Percentiles rank a stretch among this genome's conserved stretches.
Evolutionary conservation across 345 rosid species (phyloP).

Genomic region (Melastoma malabathricum): DNA sequence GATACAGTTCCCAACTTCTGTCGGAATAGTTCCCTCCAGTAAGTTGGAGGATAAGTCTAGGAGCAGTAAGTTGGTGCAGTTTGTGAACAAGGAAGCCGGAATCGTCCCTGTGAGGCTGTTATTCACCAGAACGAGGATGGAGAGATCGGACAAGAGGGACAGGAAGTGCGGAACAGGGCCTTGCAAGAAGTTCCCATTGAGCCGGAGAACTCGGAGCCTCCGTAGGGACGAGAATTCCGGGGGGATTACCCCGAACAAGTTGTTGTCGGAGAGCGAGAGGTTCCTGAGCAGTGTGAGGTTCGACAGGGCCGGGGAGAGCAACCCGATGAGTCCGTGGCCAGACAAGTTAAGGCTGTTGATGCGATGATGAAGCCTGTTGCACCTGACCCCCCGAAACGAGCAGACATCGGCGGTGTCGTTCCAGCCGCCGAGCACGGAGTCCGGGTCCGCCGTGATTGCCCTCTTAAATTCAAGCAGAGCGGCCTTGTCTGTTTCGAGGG

Average conservation of each 20-base stretch:
- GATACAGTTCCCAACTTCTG: slow-evolving; percentile 32
- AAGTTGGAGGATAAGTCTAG: slow-evolving; percentile 31
- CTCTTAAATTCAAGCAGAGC: slow-evolving; percentile 37
- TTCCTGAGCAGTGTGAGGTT: too few species aligned
- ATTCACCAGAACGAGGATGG: slow-evolving; percentile 3
- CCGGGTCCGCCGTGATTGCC: slow-evolving; percentile 15
- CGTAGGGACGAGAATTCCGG: too few species aligned
- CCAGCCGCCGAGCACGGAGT: slow-evolving; percentile 28
- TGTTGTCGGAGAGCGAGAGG: too few species aligned
- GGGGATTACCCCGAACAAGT: too few species aligned
- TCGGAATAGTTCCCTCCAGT: slow-evolving; percentile 30
- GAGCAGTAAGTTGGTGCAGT: slow-evolving; percentile 25
- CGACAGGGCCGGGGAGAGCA: slow-evolving; percentile 17
- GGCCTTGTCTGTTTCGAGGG: slow-evolving; percentile 25
- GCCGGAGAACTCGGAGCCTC: too few species aligned
- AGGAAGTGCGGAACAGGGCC: too few species aligned
- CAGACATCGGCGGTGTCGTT: slow-evolving; percentile 20
- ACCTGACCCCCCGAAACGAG: slow-evolving; percentile 28
- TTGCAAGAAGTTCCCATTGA: too few species aligned
- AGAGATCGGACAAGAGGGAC: too few species aligned
- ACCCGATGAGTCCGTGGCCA: slow-evolving; percentile 13
- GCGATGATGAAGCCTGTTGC: slow-evolving; percentile 21
- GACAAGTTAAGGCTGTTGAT: slow-evolving; percentile 18
- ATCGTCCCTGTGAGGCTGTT: slow-evolving; percentile 24
- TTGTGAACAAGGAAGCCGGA: slow-evolving; percentile 29